phyloP scores from a whole-genome alignment of 768 basidiomycete species.

The Tricholoma matsutake region DNA sequence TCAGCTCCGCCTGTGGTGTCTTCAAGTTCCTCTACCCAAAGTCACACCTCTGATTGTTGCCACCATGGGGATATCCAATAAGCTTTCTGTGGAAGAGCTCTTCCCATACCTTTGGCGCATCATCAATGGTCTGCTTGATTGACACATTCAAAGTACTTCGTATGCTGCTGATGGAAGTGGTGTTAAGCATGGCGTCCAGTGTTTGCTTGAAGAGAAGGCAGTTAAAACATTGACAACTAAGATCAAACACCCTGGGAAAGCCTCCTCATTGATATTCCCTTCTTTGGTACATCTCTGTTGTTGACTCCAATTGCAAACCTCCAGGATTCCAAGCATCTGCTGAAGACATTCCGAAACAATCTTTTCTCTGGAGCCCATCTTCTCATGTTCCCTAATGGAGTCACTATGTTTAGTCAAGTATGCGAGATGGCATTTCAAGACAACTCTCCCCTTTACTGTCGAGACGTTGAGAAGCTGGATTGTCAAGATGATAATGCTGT shows the following conservation, averaged over 20 bases:
- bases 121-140: constrained; percentile 14
- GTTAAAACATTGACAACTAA: neutral
- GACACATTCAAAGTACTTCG: neutral
- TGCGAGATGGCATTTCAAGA: constrained; percentile 13
- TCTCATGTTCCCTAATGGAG: constrained; percentile 24
- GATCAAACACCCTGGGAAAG: neutral
- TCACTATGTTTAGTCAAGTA: constrained; percentile 18
- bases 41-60: constrained; percentile 33
- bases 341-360: constrained; percentile 32
- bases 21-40: constrained; percentile 29
- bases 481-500: no score
- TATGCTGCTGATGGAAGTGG: neutral
- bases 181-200: neutral
- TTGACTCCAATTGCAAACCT: neutral
- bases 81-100: constrained; percentile 17
- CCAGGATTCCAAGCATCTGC: constrained; percentile 29
- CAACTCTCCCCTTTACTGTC: constrained; percentile 18
- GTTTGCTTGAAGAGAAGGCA: neutral
- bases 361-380: no score
- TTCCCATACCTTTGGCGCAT: constrained; percentile 15
- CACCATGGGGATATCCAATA: constrained; percentile 21
- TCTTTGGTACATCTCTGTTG: neutral
- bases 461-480: no score
- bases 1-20: constrained; percentile 28
- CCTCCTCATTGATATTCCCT: neutral